A percentile compares a stretch with the other conserved stretches of the same genome.
Evolutionary conservation across 2,329 filamentous ascomycete genomes (phyloP).

Genomic region (Diplodia scrobiculata): DNA sequence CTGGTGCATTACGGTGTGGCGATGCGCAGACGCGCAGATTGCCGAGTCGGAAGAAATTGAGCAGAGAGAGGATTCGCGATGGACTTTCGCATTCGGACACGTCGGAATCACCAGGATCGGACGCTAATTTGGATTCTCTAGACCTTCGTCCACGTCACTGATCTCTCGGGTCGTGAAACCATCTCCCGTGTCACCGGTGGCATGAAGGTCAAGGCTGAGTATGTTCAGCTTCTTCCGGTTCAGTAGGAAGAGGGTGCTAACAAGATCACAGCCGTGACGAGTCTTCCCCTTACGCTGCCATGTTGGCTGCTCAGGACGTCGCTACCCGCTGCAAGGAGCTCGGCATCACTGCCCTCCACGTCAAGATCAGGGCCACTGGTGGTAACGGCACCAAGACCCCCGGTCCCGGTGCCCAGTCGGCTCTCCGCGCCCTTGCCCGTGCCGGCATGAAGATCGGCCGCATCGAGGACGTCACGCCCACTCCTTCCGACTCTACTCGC

Average conservation of each 20-base stretch:
- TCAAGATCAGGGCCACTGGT: slow-evolving; percentile 99
- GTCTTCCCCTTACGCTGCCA: slow-evolving; percentile 99
- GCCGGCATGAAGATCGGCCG: slow-evolving; percentile 99
- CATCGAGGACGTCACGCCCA: slow-evolving; percentile 99
- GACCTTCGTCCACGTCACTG: slow-evolving; percentile 89
- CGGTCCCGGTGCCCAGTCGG: slow-evolving; percentile 97
- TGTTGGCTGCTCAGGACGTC: slow-evolving; percentile 97
- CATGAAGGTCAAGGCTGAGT: slow-evolving; percentile 99
- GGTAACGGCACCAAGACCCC: slow-evolving; percentile 99
- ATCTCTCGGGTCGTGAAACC: slow-evolving; percentile 98
- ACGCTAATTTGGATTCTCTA: not conserved
- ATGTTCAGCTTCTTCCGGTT: not conserved
- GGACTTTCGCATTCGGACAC: not conserved
- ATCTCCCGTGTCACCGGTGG: slow-evolving; percentile 99
- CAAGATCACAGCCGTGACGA: slow-evolving; percentile 71
- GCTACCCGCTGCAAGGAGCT: slow-evolving; percentile 86
- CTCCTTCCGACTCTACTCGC: slow-evolving; percentile 97
- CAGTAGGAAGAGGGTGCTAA: not conserved
- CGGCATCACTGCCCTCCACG: slow-evolving; percentile 93
- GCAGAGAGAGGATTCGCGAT: slow-evolving; percentile 1
- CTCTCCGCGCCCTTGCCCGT: slow-evolving; percentile 97
- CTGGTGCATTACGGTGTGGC: not conserved
- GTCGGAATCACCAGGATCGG: not conserved
- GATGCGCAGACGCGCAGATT: not conserved
- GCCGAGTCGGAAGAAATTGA: not conserved